Conservation (phyloP, 179 eudicot species). For the Camellia oleifera region DNA sequence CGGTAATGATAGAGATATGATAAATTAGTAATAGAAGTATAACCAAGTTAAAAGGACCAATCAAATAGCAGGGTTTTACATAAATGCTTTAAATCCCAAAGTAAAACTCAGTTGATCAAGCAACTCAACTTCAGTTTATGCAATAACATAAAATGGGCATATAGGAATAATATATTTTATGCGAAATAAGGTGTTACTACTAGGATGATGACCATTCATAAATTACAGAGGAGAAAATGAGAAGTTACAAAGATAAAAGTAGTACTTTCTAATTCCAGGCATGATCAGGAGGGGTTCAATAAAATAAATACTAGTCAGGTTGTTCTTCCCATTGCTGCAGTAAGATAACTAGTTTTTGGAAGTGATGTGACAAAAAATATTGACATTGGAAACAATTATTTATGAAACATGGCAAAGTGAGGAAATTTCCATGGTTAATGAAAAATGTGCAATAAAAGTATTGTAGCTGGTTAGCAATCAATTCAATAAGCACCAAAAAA, state of each 20-base stretch:
- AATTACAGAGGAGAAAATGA: too few relatives aligned
- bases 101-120: not conserved
- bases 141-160: too few relatives aligned
- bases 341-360: not conserved
- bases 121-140: too few relatives aligned
- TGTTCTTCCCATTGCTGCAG: not conserved
- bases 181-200: too few relatives aligned
- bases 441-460: not conserved
- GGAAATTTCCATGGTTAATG: not conserved
- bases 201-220: too few relatives aligned
- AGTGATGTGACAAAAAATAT: not conserved
- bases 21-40: not conserved
- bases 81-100: not conserved
- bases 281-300: not conserved
- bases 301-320: not conserved
- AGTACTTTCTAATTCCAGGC: not conserved
- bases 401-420: not conserved
- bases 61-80: not conserved
- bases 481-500: not conserved
- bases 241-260: too few relatives aligned
- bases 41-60: not conserved
- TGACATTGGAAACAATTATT: not conserved
- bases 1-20: not conserved
- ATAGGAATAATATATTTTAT: too few relatives aligned
- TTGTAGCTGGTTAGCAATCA: not conserved